Evolutionary conservation across 495 filamentous ascomycete genomes (phyloP), one percentile per base, ranked within the genome.

Genomic region (Penicillium malachiteum): DNA sequence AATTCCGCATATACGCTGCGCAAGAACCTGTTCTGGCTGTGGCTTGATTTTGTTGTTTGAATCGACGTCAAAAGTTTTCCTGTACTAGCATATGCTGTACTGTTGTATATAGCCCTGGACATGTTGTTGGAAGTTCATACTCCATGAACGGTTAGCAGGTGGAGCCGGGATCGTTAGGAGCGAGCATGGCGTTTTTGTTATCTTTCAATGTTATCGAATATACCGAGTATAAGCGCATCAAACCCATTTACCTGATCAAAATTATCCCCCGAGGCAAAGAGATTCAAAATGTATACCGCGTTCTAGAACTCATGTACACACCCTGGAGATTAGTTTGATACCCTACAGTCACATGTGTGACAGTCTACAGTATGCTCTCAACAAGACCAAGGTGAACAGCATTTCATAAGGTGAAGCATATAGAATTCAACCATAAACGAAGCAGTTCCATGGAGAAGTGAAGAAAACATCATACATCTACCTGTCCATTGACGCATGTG

Each of bases 1-100:
- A 96, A 71, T 96, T 96, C 54, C 60, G 60, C 38, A 56, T 63
- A 32, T 63, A 63, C 33, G 57, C 60, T n/a, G 42, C 45, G 1
- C 34, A 48, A 11, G 55, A 62, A 14, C 54, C 54, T 32, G 44
- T 39, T 35, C 48, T 48, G 14, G 52, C 35, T 17, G 58, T 51
- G 16, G 42, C 58, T 51, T 56, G 33, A 52, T 38, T 34, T 26
- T 44, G 0, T 5, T 9, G 42, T 16, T 18, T 3, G 18, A 31
- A 26, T 38, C 37, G 21, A 26, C 21, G 21, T 26, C 21, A 26
- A 26, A 26, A 26, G 21, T 26, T 31, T 35, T 49, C 11, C 10
- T 21, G 32, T 35, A 14, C 14, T 48, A 12, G 39, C 39, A 42
- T 44, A 44, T 44, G 17, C 26, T 11, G 7, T 26, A 18, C 18